These are phyloP conservation scores for Carpinus fangiana DNA, from an alignment of 306 rosid genomes.

Conservation along the genomic window DNA sequence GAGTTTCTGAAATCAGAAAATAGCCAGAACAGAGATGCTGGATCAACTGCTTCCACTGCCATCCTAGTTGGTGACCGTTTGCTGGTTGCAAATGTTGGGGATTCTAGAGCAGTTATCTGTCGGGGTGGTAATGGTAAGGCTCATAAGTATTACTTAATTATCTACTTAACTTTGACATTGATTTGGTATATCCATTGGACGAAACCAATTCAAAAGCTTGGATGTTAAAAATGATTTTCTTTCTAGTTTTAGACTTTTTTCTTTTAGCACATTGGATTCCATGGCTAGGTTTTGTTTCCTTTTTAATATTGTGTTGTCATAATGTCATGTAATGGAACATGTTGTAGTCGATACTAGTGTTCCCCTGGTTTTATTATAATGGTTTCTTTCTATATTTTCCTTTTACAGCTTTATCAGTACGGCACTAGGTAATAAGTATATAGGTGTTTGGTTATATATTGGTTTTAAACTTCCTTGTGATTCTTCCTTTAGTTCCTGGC, in stretches of 20 bases:
- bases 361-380: not conserved
- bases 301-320: not conserved
- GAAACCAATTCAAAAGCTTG: not conserved
- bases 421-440: not conserved
- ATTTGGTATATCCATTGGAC: not conserved
- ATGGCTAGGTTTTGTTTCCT: not conserved
- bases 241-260: not conserved
- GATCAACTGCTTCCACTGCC: slow-evolving; percentile 98
- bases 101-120: slow-evolving; percentile 90
- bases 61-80: slow-evolving; percentile 91
- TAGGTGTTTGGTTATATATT: not conserved
- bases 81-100: slow-evolving; percentile 98
- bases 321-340: not conserved
- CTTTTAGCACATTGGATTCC: not conserved
- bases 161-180: not conserved
- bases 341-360: not conserved
- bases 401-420: not conserved
- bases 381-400: not conserved
- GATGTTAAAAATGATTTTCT: not conserved
- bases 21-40: slow-evolving; percentile 85
- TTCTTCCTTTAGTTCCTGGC: not conserved
- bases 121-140: slow-evolving; percentile 86
- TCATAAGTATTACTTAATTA: not conserved
- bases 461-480: not conserved
- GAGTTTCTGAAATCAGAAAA: slow-evolving; percentile 92